phyloP scores from a whole-genome alignment of 139 green algal genomes.

The Yamagishiella unicocca region DNA sequence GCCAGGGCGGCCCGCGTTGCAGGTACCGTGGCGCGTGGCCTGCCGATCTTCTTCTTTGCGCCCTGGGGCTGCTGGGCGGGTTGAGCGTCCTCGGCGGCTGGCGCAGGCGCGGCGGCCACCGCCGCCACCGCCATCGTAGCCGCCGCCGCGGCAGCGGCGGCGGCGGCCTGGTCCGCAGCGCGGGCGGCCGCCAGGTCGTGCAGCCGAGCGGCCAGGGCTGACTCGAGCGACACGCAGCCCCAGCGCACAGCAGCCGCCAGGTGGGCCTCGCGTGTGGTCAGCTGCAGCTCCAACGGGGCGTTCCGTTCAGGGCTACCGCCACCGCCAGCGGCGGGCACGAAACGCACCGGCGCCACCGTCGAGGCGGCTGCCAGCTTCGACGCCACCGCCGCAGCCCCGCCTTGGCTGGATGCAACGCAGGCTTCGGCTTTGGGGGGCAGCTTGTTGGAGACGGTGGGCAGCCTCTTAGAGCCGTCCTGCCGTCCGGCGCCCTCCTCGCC shows the following conservation, averaged over 20 bases:
- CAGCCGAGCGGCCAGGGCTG: conserved; percentile 7
- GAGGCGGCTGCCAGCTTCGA: too few species aligned
- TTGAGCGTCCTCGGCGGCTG: neutral
- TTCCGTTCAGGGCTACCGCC: too few species aligned
- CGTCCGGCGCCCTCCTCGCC: too few species aligned
- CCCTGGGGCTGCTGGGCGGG: neutral
- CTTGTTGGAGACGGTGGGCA: too few species aligned
- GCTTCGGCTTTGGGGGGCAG: too few species aligned
- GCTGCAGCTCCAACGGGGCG: conserved; percentile 2
- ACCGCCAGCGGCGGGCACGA: too few species aligned
- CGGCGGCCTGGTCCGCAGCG: conserved; percentile 15
- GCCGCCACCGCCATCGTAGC: neutral
- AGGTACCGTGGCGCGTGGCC: neutral
- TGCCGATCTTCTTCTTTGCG: conserved; percentile 5
- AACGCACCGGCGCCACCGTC: too few species aligned
- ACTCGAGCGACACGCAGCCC: neutral
- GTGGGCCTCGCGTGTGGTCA: neutral
- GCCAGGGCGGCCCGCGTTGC: neutral
- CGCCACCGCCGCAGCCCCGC: too few species aligned
- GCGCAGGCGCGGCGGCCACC: neutral
- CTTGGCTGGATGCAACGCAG: too few species aligned
- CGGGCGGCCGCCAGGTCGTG: conserved; percentile 35
- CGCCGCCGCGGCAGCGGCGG: neutral
- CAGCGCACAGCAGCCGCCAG: conserved; percentile 4
- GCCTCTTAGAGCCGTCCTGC: too few species aligned